These are phyloP conservation scores for Colletotrichum liaoningense DNA, from an alignment of 2,329 filamentous ascomycete species.

Conservation along the genomic window DNA sequence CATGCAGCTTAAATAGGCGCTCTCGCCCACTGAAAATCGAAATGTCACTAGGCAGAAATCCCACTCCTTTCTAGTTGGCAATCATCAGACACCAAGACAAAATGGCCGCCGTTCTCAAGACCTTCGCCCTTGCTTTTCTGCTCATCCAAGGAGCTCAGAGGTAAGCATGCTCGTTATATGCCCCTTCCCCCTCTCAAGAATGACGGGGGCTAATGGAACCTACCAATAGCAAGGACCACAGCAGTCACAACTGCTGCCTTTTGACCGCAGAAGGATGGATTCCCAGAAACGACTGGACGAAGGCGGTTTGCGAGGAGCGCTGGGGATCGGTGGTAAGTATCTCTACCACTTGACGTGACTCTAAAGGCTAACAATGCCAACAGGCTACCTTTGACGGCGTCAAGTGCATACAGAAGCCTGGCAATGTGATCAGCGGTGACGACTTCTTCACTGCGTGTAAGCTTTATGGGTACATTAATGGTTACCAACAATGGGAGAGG, in stretches of 20 bases:
- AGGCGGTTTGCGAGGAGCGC: neutral
- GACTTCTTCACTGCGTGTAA: neutral
- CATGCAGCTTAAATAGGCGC: neutral
- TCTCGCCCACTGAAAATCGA: neutral
- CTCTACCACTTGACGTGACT: no score
- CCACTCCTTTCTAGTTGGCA: neutral
- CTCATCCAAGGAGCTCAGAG: neutral
- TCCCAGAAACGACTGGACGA: neutral
- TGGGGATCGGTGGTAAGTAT: neutral
- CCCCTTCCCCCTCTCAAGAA: neutral
- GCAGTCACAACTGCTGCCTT: neutral
- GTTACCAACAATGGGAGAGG: neutral
- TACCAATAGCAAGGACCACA: neutral
- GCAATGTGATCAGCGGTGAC: neutral
- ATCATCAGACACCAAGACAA: neutral
- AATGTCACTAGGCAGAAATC: neutral
- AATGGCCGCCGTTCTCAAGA: neutral
- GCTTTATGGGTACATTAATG: neutral
- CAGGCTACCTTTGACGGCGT: neutral
- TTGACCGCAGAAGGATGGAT: neutral
- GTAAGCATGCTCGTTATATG: neutral
- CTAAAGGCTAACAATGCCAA: neutral
- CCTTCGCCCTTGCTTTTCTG: neutral
- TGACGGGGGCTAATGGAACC: neutral
- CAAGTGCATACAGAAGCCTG: neutral